Base-by-base conservation (phyloP, 2,329 filamentous ascomycete species). In the Blumeria hordei region DNA sequence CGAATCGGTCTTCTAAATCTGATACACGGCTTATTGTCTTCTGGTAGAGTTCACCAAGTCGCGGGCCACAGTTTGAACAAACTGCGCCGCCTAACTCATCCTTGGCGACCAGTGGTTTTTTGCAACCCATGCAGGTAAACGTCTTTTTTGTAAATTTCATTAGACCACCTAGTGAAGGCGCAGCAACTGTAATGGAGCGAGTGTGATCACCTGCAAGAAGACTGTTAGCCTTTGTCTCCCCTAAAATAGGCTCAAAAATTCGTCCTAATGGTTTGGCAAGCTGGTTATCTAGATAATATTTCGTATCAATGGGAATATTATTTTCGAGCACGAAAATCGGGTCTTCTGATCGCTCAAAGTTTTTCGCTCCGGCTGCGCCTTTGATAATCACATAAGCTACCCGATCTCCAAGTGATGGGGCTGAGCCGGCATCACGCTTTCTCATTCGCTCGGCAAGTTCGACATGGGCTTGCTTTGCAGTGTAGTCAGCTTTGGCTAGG, bases 141-240 rank as follows among this genome's bases (percentile, higher is more conserved):
- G 92, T 98, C 72, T 94, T 95, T 72, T 94, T 95, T 36, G 92
- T 78, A 66, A 96, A 98, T 70, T 94, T 95, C 92, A 98, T 98
- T 59, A 98, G 72, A 0, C 92, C 92, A 56, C 92, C 92, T 58
- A 94, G 78, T 0, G 84, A 85, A 0, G 93, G 90, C 18, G 87
- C 92, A 2, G 90, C 88, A 28, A 96, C 87, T 0, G 87, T 85
- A 60, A 98, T 94, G 51, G 85, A 79, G n/a, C 92, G 83, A 8
- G 92, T 98, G 69, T 98, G 92, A 61, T 88, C 92, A 57, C 92
- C 92, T 4, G 84, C 88, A 34, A 98, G 77, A 18, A 98, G 74
- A 43, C 84, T 85, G 52, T 80, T 81, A 4, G 88, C 87, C 67
- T 92, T 93, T 63, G 86, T 90, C 69, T 95, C 88, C 28, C 92